Percentiles rank a stretch among this genome's conserved stretches.
Evolutionary conservation across 2,329 filamentous ascomycete species (phyloP).

Genomic region (Penicillium capsulatum): DNA sequence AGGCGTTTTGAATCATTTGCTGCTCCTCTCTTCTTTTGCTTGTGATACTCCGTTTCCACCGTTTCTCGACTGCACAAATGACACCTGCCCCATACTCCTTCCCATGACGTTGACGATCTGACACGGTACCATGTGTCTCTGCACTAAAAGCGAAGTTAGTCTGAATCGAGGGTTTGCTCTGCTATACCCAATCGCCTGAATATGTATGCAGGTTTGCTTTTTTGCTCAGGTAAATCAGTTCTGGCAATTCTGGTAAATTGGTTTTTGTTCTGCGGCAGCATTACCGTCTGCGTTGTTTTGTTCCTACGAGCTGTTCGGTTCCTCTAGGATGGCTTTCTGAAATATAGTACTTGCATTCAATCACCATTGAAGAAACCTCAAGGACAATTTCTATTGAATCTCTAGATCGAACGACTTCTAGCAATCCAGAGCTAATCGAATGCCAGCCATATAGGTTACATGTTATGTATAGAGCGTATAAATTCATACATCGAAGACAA

Average conservation of each 20-base stretch:
- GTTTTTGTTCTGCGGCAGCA: too few species aligned
- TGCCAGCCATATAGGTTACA: too few species aligned
- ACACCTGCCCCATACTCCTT: neutral
- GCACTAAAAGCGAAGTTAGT: conserved; percentile 12
- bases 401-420: too few species aligned
- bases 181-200: neutral
- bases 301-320: too few species aligned
- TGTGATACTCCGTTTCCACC: conserved; percentile 2
- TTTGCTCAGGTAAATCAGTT: too few species aligned
- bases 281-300: too few species aligned
- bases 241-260: too few species aligned
- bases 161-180: neutral
- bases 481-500: conserved; percentile 5
- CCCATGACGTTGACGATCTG: conserved; percentile 14
- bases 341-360: too few species aligned
- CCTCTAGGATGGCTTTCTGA: too few species aligned
- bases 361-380: too few species aligned
- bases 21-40: neutral
- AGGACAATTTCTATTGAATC: conserved; percentile 1
- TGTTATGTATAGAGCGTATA: neutral
- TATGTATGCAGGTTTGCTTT: too few species aligned
- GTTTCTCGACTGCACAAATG: neutral
- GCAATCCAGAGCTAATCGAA: too few species aligned
- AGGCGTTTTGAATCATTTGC: conserved; percentile 23
- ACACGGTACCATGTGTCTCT: conserved; percentile 9